Evolutionary conservation across 2,329 filamentous ascomycete species (phyloP), one percentile per base, ranked within the genome.

Genomic region (Pseudogymnoascus sp.): DNA sequence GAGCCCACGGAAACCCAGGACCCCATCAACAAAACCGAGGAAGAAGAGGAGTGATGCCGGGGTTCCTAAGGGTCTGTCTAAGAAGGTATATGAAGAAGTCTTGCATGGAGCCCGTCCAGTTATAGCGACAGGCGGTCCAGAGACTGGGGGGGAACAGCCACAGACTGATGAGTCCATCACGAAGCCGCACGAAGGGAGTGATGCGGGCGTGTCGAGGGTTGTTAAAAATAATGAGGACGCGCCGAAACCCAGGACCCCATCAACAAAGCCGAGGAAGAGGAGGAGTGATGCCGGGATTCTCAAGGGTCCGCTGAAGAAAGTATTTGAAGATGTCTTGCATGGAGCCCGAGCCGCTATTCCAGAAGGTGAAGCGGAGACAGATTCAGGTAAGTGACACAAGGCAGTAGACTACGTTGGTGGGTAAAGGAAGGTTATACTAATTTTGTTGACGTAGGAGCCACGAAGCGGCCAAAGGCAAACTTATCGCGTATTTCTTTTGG

Each of bases 31-130:
- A 30, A 52, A 52, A 19, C 45, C 45, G 15, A 52, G 45, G 9
- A 52, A 52, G 45, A 52, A 52, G 23, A 52, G 45, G 7, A 52
- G 45, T 30, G 45, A 52, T 19, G 45, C 45, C 0, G 45, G 45
- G 15, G 3, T 52, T 13, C 26, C 30, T 3, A 52, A 52, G 45
- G 45, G 45, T n/a, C n/a, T 52, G n/a, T n/a, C n/a, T n/a, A 52
- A 52, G n/a, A 52, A 30, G 8, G 26, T 26, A 18, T 52, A 30
- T 52, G 45, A 30, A 52, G 26, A 52, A 30, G 45, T 23, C 2
- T 30, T 52, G 45, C 45, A 52, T 5, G 45, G 45, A 52, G 45
- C 45, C n/a, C n/a, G n/a, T n/a, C n/a, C n/a, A n/a, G n/a, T n/a
- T n/a, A n/a, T n/a, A n/a, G n/a, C n/a, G n/a, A n/a, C n/a, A n/a